Conservation (phyloP, 2,329 filamentous ascomycete species). For the Pseudogymnoascus sp. region DNA sequence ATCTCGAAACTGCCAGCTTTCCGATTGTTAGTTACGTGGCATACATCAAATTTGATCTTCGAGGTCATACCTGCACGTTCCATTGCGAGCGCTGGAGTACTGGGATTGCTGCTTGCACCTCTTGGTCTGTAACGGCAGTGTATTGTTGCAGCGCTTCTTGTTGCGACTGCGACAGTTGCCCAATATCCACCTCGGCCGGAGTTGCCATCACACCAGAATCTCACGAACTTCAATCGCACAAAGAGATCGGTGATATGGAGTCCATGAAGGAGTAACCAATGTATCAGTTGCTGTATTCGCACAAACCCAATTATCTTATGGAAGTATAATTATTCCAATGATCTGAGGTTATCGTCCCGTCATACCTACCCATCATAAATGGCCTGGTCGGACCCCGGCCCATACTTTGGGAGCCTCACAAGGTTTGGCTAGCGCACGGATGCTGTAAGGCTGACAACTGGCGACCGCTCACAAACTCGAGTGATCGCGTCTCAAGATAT, state of each 20-base stretch:
- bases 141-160: slow-evolving; percentile 82
- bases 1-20: slow-evolving; percentile 90
- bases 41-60: slow-evolving; percentile 1
- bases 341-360: not conserved
- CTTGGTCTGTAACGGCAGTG: slow-evolving; percentile 78
- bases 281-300: not conserved
- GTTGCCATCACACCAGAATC: slow-evolving; percentile 31
- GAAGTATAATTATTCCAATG: slow-evolving; percentile 1
- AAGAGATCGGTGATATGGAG: slow-evolving; percentile 5
- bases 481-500: slow-evolving; percentile 2
- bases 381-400: not conserved
- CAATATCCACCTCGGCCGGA: slow-evolving; percentile 47
- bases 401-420: slow-evolving; percentile 5
- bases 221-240: slow-evolving; percentile 2
- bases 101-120: slow-evolving; percentile 64
- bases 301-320: not conserved
- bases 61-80: slow-evolving; percentile 70
- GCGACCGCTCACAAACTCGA: slow-evolving; percentile 7
- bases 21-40: slow-evolving; percentile 18
- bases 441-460: slow-evolving; percentile 6
- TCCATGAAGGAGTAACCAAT: not conserved
- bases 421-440: slow-evolving; percentile 1
- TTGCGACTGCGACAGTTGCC: slow-evolving; percentile 66
- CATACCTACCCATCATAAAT: not conserved
- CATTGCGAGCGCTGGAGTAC: slow-evolving; percentile 82